Conservation (phyloP, 2,329 filamentous ascomycete genomes). For the Dothistroma septosporum region DNA sequence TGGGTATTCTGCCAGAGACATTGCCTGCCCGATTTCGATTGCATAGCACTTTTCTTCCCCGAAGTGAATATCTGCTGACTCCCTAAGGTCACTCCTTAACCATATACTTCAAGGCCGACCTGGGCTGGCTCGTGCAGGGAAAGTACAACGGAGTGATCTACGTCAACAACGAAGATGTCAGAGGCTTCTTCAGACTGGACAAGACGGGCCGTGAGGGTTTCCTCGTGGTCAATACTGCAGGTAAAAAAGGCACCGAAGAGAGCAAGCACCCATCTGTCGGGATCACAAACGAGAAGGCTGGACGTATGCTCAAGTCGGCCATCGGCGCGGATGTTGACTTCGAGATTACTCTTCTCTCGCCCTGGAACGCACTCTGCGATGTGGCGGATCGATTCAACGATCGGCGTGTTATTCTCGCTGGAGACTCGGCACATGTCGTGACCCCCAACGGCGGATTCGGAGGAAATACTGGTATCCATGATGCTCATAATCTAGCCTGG, state of each 20-base stretch:
- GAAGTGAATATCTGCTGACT: too few species aligned
- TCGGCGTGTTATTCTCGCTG: neutral
- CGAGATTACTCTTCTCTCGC: constrained; percentile 17
- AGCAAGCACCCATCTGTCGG: constrained; percentile 17
- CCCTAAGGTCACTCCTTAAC: constrained; percentile 23
- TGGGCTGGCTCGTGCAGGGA: constrained; percentile 18
- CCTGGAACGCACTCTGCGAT: constrained; percentile 14
- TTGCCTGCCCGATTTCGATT: too few species aligned
- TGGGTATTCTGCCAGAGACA: too few species aligned
- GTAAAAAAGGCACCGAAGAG: constrained; percentile 18
- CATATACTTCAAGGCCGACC: constrained; percentile 26
- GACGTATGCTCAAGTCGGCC: constrained; percentile 16
- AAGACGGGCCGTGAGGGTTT: constrained; percentile 22
- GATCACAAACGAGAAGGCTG: constrained; percentile 18
- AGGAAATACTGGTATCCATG: constrained; percentile 30
- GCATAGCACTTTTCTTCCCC: too few species aligned
- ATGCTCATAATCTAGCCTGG: constrained; percentile 19
- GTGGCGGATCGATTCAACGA: constrained; percentile 1
- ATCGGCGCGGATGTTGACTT: constrained; percentile 22
- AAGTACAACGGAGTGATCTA: constrained; percentile 27
- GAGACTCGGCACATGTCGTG: constrained; percentile 1
- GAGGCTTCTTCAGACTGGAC: constrained; percentile 25
- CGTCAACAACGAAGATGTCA: constrained; percentile 19
- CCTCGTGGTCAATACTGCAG: constrained; percentile 24
- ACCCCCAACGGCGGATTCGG: constrained; percentile 43